These are phyloP conservation scores for Debaryomyces coudertii DNA, from an alignment of 1,139 yeast genomes.

Conservation along the genomic window DNA sequence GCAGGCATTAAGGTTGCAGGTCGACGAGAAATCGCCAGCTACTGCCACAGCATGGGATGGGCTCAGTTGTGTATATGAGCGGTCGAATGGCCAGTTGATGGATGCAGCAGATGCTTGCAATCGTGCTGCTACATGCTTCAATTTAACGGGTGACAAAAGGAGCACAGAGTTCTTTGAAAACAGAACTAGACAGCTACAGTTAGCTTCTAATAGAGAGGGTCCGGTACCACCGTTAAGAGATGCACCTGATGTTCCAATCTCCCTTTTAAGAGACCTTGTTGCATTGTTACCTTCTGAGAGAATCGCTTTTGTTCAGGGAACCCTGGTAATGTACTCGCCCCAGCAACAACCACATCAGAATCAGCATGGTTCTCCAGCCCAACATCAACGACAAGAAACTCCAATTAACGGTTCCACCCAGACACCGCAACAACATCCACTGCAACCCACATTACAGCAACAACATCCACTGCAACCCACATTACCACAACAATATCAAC, in stretches of 20 bases:
- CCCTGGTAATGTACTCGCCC: slow-evolving; percentile 2
- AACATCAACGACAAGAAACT: slow-evolving; percentile 18
- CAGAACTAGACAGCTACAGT: slow-evolving; percentile 43
- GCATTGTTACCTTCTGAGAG: slow-evolving; percentile 47
- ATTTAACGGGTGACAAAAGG: slow-evolving; percentile 49
- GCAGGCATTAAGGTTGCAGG: slow-evolving; percentile 59
- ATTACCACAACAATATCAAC: slow-evolving; percentile 22
- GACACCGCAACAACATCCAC: slow-evolving; percentile 14
- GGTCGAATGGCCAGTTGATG: slow-evolving; percentile 60
- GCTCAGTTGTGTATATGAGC: slow-evolving; percentile 61
- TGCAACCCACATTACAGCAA: slow-evolving; percentile 17
- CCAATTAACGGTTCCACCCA: slow-evolving; percentile 15
- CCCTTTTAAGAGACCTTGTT: slow-evolving; percentile 50
- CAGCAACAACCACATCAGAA: neutral
- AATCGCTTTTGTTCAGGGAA: slow-evolving; percentile 39
- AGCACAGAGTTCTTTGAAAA: slow-evolving; percentile 45
- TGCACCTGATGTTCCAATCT: slow-evolving; percentile 54
- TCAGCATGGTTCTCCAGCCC: slow-evolving; percentile 13
- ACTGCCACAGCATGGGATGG: slow-evolving; percentile 71
- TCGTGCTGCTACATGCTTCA: slow-evolving; percentile 54
- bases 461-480: slow-evolving; percentile 22
- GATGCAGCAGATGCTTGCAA: slow-evolving; percentile 65
- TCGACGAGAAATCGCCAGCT: slow-evolving; percentile 52
- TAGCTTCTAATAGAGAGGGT: slow-evolving; percentile 46
- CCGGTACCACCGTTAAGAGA: slow-evolving; percentile 49